Base-by-base conservation (phyloP, 208 protist species). In the Angomonas ambiguus region DNA sequence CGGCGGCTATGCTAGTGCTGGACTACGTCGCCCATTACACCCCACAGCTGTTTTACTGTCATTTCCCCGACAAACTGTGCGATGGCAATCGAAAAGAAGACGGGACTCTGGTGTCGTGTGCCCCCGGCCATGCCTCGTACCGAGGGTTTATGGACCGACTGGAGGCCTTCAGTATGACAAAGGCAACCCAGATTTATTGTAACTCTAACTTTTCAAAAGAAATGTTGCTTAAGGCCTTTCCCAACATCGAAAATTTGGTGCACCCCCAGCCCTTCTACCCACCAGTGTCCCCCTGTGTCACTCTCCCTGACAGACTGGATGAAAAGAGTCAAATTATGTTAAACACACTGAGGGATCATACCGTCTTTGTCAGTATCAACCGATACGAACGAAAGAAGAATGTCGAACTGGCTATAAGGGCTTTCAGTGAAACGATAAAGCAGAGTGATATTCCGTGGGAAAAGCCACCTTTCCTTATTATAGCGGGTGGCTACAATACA, bases 361-460 rank as follows among this genome's bases (percentile, higher is more conserved):
- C 69, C 51, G 71, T 89, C 4, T 84, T 99, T 28, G 74, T 99
- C 8, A 99, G 97, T 20, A 96, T 99, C 42, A 99, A 99, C 72
- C 83, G 98, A 27, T 99, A 98, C 79, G 98, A 99, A 78, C 72
- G 87, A 4, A 99, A 99, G 74, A 99, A 99, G 76, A 96, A 98
- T 66, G 56, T 99, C 8, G 53, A 57, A 42, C 73, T 99, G 0
- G 97, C 96, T 10, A 48, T 99, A 5, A 66, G 81, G 20, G 83
- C 88, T n/a, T 92, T 94, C 70, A 65, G 69, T 22, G 56, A 57
- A 49, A 31, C 87, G 60, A 35, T 87, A 25, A 45, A 68, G 32
- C 63, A 5, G 53, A 30, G n/a, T 42, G 24, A 34, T 25, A 10
- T 11, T 10, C 27, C 5, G 42, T 65, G 51, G 48, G 1, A 58